These are phyloP conservation scores for Vanrija sp. DNA, from an alignment of 1,284 basidiomycete genomes.

Conservation along the genomic window DNA sequence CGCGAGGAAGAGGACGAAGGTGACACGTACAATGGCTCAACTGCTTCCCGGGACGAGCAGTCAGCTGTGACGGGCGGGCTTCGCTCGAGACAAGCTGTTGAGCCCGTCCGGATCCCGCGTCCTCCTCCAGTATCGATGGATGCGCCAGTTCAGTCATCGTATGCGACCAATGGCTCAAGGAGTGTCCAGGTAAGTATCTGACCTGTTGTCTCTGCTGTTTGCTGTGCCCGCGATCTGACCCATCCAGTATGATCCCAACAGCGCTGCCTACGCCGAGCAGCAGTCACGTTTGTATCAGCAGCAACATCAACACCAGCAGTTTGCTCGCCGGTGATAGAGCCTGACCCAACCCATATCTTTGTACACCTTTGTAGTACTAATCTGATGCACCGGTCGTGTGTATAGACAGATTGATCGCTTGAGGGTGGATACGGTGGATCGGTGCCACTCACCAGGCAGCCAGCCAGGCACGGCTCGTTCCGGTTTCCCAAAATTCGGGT, in stretches of 20 bases:
- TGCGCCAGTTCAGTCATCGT: background rate
- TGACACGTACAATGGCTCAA: slow-evolving; percentile 1
- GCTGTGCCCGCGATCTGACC: background rate
- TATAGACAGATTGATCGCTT: too few species aligned
- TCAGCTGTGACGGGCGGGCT: background rate
- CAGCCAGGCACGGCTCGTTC: too few species aligned
- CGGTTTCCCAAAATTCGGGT: too few species aligned
- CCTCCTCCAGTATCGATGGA: background rate
- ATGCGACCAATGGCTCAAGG: background rate
- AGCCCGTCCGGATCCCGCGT: background rate
- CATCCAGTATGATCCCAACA: background rate
- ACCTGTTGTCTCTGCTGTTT: too few species aligned
- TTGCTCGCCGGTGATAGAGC: slow-evolving; percentile 4
- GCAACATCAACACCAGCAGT: slow-evolving; percentile 1
- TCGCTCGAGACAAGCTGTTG: background rate
- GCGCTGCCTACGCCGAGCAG: background rate
- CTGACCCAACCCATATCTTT: too few species aligned
- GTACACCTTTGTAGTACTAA: too few species aligned
- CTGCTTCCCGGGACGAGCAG: background rate
- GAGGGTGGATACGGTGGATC: too few species aligned
- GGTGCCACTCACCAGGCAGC: too few species aligned
- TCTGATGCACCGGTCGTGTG: too few species aligned
- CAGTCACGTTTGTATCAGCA: background rate
- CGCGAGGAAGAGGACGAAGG: slow-evolving; percentile 24
- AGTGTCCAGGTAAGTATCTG: background rate